Conservation (phyloP, 2,329 filamentous ascomycete genomes). For the Aspergillus aculeatinus region DNA sequence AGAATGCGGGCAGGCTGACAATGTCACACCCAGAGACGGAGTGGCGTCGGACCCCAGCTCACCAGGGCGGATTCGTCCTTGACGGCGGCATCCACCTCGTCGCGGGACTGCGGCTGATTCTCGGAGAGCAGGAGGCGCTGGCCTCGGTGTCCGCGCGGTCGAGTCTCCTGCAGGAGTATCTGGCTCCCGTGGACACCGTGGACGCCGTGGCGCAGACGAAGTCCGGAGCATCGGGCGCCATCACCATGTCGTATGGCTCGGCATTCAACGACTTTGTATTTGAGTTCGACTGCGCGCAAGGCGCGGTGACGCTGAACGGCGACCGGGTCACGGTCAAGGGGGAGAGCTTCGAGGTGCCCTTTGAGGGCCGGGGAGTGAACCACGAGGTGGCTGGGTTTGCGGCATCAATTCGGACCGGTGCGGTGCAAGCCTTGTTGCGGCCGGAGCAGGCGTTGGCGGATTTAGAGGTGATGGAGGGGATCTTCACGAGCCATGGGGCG, state of each 20-base stretch:
- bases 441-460: constrained; percentile 56
- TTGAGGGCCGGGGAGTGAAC: constrained; percentile 52
- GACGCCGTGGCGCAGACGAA: constrained; percentile 52
- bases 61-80: constrained; percentile 60
- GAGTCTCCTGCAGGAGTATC: constrained; percentile 49
- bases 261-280: constrained; percentile 51
- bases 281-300: constrained; percentile 53
- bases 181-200: constrained; percentile 58
- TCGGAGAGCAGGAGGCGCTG: constrained; percentile 46
- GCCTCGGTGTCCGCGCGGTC: constrained; percentile 51
- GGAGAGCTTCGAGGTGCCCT: constrained; percentile 44
- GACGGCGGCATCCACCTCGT: constrained; percentile 60
- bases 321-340: constrained; percentile 38
- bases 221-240: constrained; percentile 51
- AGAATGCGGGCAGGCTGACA: not conserved
- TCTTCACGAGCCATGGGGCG: constrained; percentile 33
- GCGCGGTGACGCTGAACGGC: constrained; percentile 47
- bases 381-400: constrained; percentile 56
- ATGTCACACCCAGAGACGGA: constrained; percentile 41
- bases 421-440: constrained; percentile 44
- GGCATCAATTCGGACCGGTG: constrained; percentile 46
- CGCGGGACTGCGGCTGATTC: constrained; percentile 52
- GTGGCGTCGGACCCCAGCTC: constrained; percentile 57
- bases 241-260: constrained; percentile 55
- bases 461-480: constrained; percentile 47